These are phyloP conservation scores for Alternaria longipes DNA, from an alignment of 2,329 filamentous ascomycete species.

Conservation along the genomic window DNA sequence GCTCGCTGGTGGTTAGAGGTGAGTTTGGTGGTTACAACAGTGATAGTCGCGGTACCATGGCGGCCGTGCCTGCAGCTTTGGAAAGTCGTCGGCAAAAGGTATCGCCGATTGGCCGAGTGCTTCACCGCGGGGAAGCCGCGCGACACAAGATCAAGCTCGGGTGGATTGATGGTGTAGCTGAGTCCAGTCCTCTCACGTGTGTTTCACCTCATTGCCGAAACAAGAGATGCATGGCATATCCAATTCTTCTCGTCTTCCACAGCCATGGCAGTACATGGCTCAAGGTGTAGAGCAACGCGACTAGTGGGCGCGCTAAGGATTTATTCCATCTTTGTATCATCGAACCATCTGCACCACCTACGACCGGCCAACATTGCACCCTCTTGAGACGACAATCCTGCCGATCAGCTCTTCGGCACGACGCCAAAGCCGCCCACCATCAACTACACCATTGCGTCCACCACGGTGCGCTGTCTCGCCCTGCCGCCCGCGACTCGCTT, in stretches of 20 bases:
- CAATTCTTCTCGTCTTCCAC: no score
- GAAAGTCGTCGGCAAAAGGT: conserved; percentile 25
- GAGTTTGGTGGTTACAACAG: conserved; percentile 6
- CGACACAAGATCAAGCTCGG: not conserved
- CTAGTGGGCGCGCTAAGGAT: conserved; percentile 19
- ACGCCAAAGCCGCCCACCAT: not conserved
- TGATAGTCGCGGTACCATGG: conserved; percentile 3
- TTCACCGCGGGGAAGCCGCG: conserved; percentile 16
- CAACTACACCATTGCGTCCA: conserved; percentile 11
- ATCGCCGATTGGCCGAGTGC: conserved; percentile 15
- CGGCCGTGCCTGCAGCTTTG: conserved; percentile 23
- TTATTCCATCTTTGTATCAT: conserved; percentile 5
- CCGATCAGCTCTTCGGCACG: not conserved
- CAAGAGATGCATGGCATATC: not conserved
- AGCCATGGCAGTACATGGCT: not conserved
- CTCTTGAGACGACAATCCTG: not conserved
- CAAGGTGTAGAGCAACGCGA: not conserved
- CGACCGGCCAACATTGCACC: not conserved
- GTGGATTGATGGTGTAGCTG: not conserved
- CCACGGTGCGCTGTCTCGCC: conserved; percentile 27
- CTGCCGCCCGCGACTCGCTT: conserved; percentile 26
- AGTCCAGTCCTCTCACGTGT: not conserved
- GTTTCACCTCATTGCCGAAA: not conserved
- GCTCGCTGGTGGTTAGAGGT: not conserved
- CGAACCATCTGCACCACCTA: not conserved